These are phyloP conservation scores for Crotalaria pallida DNA, from an alignment of 306 rosid species.

Conservation along the genomic window DNA sequence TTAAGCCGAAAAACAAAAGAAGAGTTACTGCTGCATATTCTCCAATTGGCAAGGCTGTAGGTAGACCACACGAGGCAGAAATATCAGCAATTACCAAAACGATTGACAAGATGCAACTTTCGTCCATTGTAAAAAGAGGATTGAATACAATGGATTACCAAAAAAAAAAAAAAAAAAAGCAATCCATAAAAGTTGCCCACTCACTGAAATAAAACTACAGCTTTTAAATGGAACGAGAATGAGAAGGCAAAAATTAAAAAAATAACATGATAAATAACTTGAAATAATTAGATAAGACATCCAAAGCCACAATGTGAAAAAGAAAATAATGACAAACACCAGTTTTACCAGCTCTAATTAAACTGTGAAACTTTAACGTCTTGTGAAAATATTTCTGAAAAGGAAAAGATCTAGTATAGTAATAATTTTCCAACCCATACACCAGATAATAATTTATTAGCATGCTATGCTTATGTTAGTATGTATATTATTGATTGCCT, in stretches of 20 bases:
- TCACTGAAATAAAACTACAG: neutral
- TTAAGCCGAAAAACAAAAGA: conserved; percentile 84
- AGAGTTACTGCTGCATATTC: conserved; percentile 96
- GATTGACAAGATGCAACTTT: neutral
- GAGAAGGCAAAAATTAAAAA: neutral
- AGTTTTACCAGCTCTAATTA: neutral
- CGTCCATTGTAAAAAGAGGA: neutral
- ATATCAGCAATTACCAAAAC: conserved; percentile 14
- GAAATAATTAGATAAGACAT: conserved; percentile 1
- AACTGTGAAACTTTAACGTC: neutral
- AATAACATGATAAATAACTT: neutral
- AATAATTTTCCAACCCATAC: neutral
- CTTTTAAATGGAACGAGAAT: neutral
- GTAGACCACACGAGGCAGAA: conserved; percentile 24
- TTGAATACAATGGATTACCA: neutral
- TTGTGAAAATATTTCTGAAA: neutral
- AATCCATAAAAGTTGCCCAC: neutral
- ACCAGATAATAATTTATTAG: neutral
- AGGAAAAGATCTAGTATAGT: neutral
- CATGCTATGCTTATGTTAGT: neutral
- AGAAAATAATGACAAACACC: neutral
- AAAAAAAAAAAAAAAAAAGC: neutral
- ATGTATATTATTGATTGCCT: neutral
- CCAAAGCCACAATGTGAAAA: neutral
- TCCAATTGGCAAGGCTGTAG: conserved; percentile 91